Percentiles rank a stretch among this genome's conserved stretches.
phyloP scores from a whole-genome alignment of 1,284 basidiomycete species.

The Schizopora paradoxa region DNA sequence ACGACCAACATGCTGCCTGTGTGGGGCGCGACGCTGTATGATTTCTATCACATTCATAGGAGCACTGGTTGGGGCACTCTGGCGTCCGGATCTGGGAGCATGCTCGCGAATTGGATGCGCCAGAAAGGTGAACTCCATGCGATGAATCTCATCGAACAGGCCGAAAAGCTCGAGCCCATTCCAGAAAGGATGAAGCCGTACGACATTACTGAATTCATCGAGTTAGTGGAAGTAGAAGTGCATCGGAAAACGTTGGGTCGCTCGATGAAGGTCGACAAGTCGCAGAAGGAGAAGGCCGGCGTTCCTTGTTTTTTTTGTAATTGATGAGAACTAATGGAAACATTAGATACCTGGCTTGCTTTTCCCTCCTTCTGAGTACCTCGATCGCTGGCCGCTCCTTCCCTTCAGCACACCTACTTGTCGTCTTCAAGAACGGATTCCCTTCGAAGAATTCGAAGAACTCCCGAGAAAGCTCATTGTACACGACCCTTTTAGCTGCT shows the following conservation, averaged over 20 bases:
- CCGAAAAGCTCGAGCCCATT: constrained; percentile 33
- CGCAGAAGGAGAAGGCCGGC: neutral
- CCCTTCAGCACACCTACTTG: constrained; percentile 23
- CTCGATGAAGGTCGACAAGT: constrained; percentile 9
- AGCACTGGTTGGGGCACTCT: constrained; percentile 18
- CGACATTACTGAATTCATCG: constrained; percentile 26
- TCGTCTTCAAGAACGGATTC: constrained; percentile 19
- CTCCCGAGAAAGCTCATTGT: constrained; percentile 26
- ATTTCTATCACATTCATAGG: constrained; percentile 34
- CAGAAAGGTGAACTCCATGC: constrained; percentile 30
- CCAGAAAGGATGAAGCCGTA: constrained; percentile 30
- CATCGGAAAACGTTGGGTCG: constrained; percentile 7
- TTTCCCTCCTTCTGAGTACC: constrained; percentile 29
- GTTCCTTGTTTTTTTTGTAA: neutral
- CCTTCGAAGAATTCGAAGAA: no score
- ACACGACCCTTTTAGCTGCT: constrained; percentile 26
- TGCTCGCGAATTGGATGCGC: constrained; percentile 30
- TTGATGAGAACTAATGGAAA: neutral
- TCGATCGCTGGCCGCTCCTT: constrained; percentile 31
- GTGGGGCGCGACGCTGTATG: constrained; percentile 42
- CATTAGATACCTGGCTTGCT: constrained; percentile 21
- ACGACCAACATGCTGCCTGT: no score
- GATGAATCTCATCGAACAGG: constrained; percentile 30
- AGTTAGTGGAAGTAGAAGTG: constrained; percentile 20
- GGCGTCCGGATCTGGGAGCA: constrained; percentile 34